phyloP scores from a whole-genome alignment of 331 rosid species.

The Dryas integrifolia region DNA sequence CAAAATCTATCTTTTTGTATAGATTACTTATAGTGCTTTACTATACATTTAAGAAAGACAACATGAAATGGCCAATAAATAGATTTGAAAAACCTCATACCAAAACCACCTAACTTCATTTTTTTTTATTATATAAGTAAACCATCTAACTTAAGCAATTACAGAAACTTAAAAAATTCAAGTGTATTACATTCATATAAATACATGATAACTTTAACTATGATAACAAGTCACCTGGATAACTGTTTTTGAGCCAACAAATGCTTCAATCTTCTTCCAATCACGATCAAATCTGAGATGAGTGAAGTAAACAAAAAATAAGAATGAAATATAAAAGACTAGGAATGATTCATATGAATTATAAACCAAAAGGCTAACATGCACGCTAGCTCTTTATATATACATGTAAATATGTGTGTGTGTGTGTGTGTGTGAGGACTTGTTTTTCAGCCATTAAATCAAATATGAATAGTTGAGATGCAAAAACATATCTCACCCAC shows the following conservation, averaged over 20 bases:
- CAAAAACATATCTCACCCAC: no score
- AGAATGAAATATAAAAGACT: not conserved
- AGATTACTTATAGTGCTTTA: not conserved
- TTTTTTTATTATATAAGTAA: not conserved
- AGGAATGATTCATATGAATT: not conserved
- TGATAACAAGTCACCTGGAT: conserved; percentile 59
- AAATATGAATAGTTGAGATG: no score
- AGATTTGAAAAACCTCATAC: not conserved
- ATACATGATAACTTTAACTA: not conserved
- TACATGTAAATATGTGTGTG: no score
- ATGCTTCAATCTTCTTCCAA: conserved; percentile 99
- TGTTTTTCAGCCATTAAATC: no score
- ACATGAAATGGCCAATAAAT: not conserved
- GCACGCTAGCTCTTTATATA: not conserved
- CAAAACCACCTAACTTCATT: not conserved
- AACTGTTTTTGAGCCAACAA: conserved; percentile 86
- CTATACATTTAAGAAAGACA: not conserved
- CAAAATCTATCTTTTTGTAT: not conserved
- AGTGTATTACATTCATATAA: not conserved
- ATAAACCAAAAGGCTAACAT: not conserved
- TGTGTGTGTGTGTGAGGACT: no score
- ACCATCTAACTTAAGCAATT: not conserved
- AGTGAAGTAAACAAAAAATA: conserved; percentile 22
- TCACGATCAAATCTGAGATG: conserved; percentile 83
- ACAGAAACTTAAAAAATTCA: not conserved